These are phyloP conservation scores for Scenedesmus sp. DNA, from an alignment of 163 green algal genomes.

Conservation along the genomic window DNA sequence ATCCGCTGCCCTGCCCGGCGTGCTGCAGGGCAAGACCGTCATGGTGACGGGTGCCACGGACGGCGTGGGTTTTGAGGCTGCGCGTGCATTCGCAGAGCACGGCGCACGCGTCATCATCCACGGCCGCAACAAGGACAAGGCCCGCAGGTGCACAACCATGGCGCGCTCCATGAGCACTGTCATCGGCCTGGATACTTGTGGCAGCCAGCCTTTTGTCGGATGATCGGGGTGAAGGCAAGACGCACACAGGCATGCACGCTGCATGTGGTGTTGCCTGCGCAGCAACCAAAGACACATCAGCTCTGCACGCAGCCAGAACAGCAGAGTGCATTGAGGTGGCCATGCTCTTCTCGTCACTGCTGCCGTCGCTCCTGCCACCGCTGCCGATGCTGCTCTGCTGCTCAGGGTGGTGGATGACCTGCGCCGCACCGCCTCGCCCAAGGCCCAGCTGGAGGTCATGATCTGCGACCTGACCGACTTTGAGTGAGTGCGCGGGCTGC, in stretches of 20 bases:
- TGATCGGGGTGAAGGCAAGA: too few species aligned
- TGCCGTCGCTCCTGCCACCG: background rate
- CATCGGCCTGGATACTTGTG: too few species aligned
- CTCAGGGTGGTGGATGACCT: constrained; percentile 43
- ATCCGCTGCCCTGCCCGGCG: background rate
- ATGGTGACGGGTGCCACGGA: constrained; percentile 60
- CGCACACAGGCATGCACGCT: too few species aligned
- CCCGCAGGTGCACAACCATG: constrained; percentile 33
- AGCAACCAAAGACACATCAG: too few species aligned
- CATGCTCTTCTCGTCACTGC: background rate
- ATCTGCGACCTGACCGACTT: constrained; percentile 61
- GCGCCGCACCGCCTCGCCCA: background rate
- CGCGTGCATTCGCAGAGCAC: constrained; percentile 57
- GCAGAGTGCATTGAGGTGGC: too few species aligned
- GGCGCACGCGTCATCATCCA: constrained; percentile 55
- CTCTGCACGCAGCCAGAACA: too few species aligned
- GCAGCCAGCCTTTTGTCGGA: too few species aligned
- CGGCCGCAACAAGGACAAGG: constrained; percentile 58
- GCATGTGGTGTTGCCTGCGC: too few species aligned
- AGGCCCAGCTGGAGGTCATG: constrained; percentile 55
- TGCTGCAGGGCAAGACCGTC: constrained; percentile 55
- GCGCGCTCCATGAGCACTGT: too few species aligned
- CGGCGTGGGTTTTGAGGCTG: constrained; percentile 53
- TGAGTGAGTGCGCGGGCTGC: constrained; percentile 32
- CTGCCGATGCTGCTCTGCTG: background rate